Evolutionary conservation across 169 alveolate species (phyloP), one percentile per base, ranked within the genome.

Genomic region (Perkinsus chesapeaki): DNA sequence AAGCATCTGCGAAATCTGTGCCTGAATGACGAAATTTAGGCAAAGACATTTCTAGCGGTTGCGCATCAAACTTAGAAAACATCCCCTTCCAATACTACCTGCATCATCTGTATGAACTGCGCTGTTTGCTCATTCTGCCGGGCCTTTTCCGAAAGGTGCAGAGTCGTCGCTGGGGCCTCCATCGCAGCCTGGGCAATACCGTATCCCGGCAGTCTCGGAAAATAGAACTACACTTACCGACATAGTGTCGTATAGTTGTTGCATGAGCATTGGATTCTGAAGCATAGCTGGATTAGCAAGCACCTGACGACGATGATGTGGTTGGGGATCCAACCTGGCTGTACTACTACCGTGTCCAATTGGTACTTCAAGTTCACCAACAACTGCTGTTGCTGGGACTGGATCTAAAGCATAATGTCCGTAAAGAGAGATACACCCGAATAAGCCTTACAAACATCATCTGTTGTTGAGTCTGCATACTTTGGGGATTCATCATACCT

Each of bases 31-130:
- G 37, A 60, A 34, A 0, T 27, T 20, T 60, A 60, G 23, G 37
- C 3, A 60, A 34, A 20, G 1, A 7, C 31, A 60, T 23, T 20
- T 1, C 12, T 34, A 60, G 27, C 27, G 31, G 31, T 34, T 27
- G 27, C 60, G 60, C 5, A 43, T 43, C 60, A 60, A 60, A 60
- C 27, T 60, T 60, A 9, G 27, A n/a, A n/a, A n/a, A n/a, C n/a
- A n/a, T n/a, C n/a, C n/a, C n/a, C 5, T 43, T 16, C 60, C 16
- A 43, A 43, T 43, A 60, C 82, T 60, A 60, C 82, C 82, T 60
- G 82, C 82, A 60, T 60, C 82, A 60, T 60, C 82, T 60, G 82
- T 60, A 60, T 60, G 82, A 60, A 60, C 82, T 60, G 82, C 82
- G 82, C 82, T 34, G 82, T 60, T 34, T 60, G 82, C 82, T 60